Conservation (phyloP, 140 eudicot genomes). For the Erigeron philadelphicus region DNA sequence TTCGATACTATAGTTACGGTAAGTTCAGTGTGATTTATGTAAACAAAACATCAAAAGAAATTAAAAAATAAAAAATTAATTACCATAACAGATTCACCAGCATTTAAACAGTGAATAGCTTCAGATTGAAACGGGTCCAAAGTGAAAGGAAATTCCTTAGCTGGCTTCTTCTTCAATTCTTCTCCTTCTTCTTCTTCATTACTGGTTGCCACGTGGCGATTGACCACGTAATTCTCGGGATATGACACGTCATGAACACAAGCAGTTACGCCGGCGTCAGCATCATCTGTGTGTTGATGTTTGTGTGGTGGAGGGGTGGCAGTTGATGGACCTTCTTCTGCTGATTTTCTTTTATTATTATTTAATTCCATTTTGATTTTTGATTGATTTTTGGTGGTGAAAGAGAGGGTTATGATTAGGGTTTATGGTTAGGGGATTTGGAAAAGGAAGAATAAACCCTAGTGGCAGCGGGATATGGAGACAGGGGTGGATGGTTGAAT, state of each 20-base stretch:
- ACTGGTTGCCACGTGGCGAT: background rate
- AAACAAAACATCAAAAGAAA: too few relatives aligned
- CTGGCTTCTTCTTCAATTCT: conserved; percentile 47
- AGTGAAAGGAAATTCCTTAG: conserved; percentile 78
- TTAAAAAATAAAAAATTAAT: background rate
- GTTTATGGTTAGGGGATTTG: too few relatives aligned
- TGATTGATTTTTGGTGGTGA: too few relatives aligned
- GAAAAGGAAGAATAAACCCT: too few relatives aligned
- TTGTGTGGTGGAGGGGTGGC: conserved; percentile 44
- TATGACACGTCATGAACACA: conserved; percentile 85
- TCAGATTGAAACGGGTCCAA: conserved; percentile 90
- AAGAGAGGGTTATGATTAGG: too few relatives aligned
- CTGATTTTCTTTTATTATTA: conserved; percentile 46
- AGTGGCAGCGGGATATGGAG: too few relatives aligned
- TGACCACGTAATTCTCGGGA: conserved; percentile 63
- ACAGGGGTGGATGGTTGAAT: too few relatives aligned
- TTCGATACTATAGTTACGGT: too few relatives aligned
- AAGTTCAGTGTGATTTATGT: too few relatives aligned
- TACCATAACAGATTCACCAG: conserved; percentile 97
- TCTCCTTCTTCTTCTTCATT: conserved; percentile 6
- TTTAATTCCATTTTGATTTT: conserved; percentile 49
- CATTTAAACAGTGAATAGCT: conserved; percentile 73
- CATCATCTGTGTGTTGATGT: conserved; percentile 38
- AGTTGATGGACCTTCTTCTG: conserved; percentile 39
- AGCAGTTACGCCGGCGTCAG: conserved; percentile 42